These are phyloP conservation scores for Vanderwaltozyma polyspora DNA, from an alignment of 805 yeast species.

Conservation along the genomic window DNA sequence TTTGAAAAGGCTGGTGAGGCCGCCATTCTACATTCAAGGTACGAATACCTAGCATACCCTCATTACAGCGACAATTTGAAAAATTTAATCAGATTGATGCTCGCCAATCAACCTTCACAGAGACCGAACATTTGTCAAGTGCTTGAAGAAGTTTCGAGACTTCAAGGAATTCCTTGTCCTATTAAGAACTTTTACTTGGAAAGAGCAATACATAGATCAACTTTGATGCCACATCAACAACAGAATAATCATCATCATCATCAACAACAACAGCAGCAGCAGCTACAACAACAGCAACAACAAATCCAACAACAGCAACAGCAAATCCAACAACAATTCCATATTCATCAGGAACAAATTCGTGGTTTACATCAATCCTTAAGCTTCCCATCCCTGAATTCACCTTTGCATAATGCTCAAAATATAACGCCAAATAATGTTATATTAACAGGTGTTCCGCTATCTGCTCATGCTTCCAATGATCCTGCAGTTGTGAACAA, in stretches of 20 bases:
- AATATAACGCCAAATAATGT: too few relatives aligned
- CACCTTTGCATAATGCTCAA: too few relatives aligned
- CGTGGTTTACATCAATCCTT: conserved; percentile 3
- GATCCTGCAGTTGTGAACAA: too few relatives aligned
- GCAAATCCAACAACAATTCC: too few relatives aligned
- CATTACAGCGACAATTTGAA: conserved; percentile 51
- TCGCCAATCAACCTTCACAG: conserved; percentile 54
- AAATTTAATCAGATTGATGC: conserved; percentile 49
- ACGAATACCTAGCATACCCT: conserved; percentile 45
- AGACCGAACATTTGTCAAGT: conserved; percentile 70
- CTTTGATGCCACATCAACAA: neutral
- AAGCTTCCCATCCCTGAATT: conserved; percentile 2
- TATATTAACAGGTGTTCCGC: too few relatives aligned
- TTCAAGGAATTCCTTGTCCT: conserved; percentile 44
- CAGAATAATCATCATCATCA: neutral
- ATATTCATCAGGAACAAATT: too few relatives aligned
- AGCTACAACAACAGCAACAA: neutral
- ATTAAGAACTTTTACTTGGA: conserved; percentile 29
- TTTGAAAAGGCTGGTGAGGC: conserved; percentile 57
- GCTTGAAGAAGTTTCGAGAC: conserved; percentile 54
- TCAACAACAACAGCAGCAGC: neutral
- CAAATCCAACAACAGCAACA: neutral
- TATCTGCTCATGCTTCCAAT: too few relatives aligned
- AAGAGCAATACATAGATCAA: conserved; percentile 12
- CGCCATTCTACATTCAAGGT: conserved; percentile 49